These are phyloP conservation scores for Tolypocladium tundrense DNA, from an alignment of 2,329 filamentous ascomycete genomes.

Conservation along the genomic window DNA sequence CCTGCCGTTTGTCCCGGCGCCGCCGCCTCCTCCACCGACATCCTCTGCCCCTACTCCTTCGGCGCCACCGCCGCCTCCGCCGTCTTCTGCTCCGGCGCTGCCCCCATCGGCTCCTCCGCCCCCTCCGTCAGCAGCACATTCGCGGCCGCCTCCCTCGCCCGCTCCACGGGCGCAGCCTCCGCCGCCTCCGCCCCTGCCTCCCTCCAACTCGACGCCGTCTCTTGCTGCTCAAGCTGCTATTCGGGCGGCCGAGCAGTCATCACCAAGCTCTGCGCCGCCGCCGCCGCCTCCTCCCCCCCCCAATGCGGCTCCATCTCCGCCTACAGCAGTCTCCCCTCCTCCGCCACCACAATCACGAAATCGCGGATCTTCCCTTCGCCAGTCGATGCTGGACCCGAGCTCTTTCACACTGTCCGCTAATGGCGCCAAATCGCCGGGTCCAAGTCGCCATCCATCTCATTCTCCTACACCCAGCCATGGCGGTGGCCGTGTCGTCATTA, in stretches of 20 bases:
- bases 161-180: constrained; percentile 24
- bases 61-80: constrained; percentile 27
- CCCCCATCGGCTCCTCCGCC: constrained; percentile 35
- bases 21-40: constrained; percentile 23
- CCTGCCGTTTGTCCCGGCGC: constrained; percentile 21
- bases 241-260: constrained; percentile 31
- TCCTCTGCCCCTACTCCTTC: constrained; percentile 31
- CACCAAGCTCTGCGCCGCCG: constrained; percentile 24
- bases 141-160: constrained; percentile 26
- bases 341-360: constrained; percentile 24
- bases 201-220: constrained; percentile 19
- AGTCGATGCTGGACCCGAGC: constrained; percentile 62
- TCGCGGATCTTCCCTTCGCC: constrained; percentile 38
- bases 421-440: constrained; percentile 42
- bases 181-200: constrained; percentile 13
- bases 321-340: constrained; percentile 30
- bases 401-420: constrained; percentile 64
- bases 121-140: constrained; percentile 25
- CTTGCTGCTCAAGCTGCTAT: constrained; percentile 34
- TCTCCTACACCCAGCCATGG: constrained; percentile 17
- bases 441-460: constrained; percentile 21
- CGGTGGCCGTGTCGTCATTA: constrained; percentile 44
- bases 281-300: constrained; percentile 22
- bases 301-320: constrained; percentile 13
- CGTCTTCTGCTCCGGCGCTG: constrained; percentile 33